These are phyloP conservation scores for Asterophora parasitica DNA, from an alignment of 768 basidiomycete species.

Conservation along the genomic window DNA sequence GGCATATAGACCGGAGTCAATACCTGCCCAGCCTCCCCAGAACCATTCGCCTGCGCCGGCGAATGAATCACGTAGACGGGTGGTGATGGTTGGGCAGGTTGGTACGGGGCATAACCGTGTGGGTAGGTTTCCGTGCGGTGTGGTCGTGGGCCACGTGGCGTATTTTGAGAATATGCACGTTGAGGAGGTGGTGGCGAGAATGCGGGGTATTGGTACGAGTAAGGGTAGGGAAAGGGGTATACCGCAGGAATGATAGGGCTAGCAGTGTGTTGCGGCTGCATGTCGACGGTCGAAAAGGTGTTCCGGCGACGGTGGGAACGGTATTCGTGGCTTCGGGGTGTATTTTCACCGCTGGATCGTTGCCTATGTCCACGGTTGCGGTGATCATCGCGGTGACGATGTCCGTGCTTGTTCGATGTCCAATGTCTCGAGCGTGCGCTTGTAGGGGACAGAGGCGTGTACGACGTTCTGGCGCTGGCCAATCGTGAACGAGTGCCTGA, in stretches of 20 bases:
- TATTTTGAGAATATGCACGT: conserved; percentile 11
- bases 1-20: conserved; percentile 17
- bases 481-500: conserved; percentile 22
- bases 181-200: conserved; percentile 10
- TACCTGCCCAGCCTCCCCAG: conserved; percentile 8
- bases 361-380: conserved; percentile 16
- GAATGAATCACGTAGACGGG: conserved; percentile 23
- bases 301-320: conserved; percentile 13
- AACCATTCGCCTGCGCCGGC: conserved; percentile 11
- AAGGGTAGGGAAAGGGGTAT: conserved; percentile 30
- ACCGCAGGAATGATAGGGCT: conserved; percentile 25
- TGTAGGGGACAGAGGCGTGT: conserved; percentile 16
- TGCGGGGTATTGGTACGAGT: conserved; percentile 23
- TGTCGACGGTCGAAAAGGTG: conserved; percentile 11
- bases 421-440: conserved; percentile 5
- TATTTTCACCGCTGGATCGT: conserved; percentile 7
- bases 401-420: conserved; percentile 17
- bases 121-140: conserved; percentile 22
- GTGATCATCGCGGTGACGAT: conserved; percentile 20
- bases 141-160: conserved; percentile 19
- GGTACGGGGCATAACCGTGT: conserved; percentile 27
- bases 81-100: conserved; percentile 24
- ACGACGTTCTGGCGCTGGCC: conserved; percentile 18
- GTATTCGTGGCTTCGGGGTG: conserved; percentile 6
- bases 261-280: conserved; percentile 3